Conservation (phyloP, 805 yeast species). For the Kodamaea nitidulidarum region DNA sequence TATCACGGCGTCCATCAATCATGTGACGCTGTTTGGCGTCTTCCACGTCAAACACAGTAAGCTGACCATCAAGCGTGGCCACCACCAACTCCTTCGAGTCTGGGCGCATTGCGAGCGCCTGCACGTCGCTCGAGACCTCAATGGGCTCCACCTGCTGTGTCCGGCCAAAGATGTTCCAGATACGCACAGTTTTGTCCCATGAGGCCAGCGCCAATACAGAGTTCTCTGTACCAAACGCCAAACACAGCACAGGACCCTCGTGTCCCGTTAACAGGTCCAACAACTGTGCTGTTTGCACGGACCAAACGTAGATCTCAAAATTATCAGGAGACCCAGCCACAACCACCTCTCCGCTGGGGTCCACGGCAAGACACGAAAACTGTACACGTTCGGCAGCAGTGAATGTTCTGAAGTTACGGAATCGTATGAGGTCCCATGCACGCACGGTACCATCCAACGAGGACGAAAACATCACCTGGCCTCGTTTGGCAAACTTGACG, state of each 20-base stretch:
- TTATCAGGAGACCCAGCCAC: conserved; percentile 91
- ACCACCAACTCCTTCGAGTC: conserved; percentile 91
- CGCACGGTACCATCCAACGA: conserved; percentile 95
- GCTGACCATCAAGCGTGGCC: conserved; percentile 82
- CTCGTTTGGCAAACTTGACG: conserved; percentile 80
- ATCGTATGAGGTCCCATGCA: conserved; percentile 94
- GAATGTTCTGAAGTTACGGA: conserved; percentile 90
- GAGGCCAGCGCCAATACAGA: conserved; percentile 81
- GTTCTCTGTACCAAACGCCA: conserved; percentile 80
- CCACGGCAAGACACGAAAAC: conserved; percentile 86
- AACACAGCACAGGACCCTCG: conserved; percentile 88
- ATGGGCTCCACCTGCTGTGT: conserved; percentile 87
- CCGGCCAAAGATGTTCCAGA: conserved; percentile 91
- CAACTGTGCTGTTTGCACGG: conserved; percentile 91
- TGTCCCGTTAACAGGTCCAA: conserved; percentile 88
- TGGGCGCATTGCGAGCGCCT: conserved; percentile 80
- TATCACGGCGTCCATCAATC: too few relatives aligned
- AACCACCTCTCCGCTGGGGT: conserved; percentile 94
- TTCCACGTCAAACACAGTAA: conserved; percentile 79
- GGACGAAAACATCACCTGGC: conserved; percentile 86
- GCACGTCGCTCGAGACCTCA: conserved; percentile 77
- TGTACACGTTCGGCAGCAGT: conserved; percentile 88
- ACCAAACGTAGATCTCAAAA: conserved; percentile 92
- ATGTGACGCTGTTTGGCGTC: conserved; percentile 74
- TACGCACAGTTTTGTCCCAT: conserved; percentile 92